Base-by-base conservation (phyloP, 1,139 yeast species). In the Saccharomycopsis hybrid region DNA sequence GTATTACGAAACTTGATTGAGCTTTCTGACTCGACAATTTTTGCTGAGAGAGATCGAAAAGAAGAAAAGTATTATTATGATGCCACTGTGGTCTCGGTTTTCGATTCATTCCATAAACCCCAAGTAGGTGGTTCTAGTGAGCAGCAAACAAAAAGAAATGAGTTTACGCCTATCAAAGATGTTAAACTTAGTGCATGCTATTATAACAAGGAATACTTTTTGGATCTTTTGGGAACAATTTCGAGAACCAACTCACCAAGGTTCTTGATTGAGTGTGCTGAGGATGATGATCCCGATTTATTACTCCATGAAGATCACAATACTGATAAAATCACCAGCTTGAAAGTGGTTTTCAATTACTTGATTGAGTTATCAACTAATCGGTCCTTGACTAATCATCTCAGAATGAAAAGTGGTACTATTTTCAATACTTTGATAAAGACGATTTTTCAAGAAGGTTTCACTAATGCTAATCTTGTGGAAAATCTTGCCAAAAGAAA, bases 391-490 rank as follows among this genome's bases (percentile, higher is more conserved):
- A 61, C 66, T 18, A 68, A 71, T 38, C 74, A 74, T 3, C 59
- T 74, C 13, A 66, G 89, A 48, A 60, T 75, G 3, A 66, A 71
- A 37, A 67, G 78, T 1, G 72, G 78, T 5, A 65, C 71, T 28
- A 70, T 74, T 3, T 77, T 79, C 58, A 80, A 77, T 51, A 64
- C 67, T 2, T 68, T 80, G 5, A 69, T 81, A 24, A 71, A 72
- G 53, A 64, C 65, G 41, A 66, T 75, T 29, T 74, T 85, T 0
- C 62, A 65, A 28, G 69, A 70, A 31, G 80, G 83, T 0, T 77
- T 78, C 54, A 60, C 58, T 1, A 41, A 38, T 24, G 7, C 9
- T n/a, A 13, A 9, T 11, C 24, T 36, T 9, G 39, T 5, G 18
- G 39, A 9, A 36, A 11, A 8, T 8, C 39, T 36, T 36, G 9